Base-by-base conservation (phyloP, 2,329 filamentous ascomycete genomes). In the Chaetomiaceae sp. region DNA sequence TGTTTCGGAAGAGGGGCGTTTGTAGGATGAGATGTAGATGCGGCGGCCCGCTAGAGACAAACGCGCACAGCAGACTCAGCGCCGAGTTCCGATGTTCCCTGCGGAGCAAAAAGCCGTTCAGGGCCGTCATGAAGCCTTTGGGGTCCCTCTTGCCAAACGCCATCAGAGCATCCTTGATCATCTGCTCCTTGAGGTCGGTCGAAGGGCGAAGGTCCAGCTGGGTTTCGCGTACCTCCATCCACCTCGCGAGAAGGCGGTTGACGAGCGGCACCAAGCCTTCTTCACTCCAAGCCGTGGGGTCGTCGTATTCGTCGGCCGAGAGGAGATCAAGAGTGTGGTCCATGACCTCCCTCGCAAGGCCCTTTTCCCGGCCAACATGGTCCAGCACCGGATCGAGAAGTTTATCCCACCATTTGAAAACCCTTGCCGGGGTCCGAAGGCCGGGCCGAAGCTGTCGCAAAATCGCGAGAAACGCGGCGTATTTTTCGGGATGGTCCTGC, bases 11-110 rank as follows among this genome's bases (percentile, higher is more conserved):
- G 1, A 94, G 73, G 0, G 83, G 79, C 1, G 87, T 91, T 59
- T 90, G 79, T 5, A 87, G 70, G 32, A 90, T 80, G 37, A 85
- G 76, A 64, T 94, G 82, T 1, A 94, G 75, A 69, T 91, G 89
- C 4, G 89, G 88, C n/a, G 88, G 86, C 59, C 90, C 85, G 54
- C 82, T 80, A 58, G 85, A 81, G 33, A 94, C 79, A 59, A 90
- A 91, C 40, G 85, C 81, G 64, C 82, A 84, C 14, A 94, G 73
- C 10, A 94, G 75, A 16, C 79, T 79, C 27, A 91, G 69, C 8
- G 82, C 78, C 55, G 81, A 79, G 50, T 83, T 77, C 18, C 89
- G 82, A 55, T 82, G 79, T 18, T 81, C 76, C 57, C 77, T 82
- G 57, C 82, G 80, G 23, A 85, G 73, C 55, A 94, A 78, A 57